A percentile compares a stretch with the other conserved stretches of the same genome.
Conservation (phyloP, 78 protist species). For the Parvularia atlantis region DNA sequence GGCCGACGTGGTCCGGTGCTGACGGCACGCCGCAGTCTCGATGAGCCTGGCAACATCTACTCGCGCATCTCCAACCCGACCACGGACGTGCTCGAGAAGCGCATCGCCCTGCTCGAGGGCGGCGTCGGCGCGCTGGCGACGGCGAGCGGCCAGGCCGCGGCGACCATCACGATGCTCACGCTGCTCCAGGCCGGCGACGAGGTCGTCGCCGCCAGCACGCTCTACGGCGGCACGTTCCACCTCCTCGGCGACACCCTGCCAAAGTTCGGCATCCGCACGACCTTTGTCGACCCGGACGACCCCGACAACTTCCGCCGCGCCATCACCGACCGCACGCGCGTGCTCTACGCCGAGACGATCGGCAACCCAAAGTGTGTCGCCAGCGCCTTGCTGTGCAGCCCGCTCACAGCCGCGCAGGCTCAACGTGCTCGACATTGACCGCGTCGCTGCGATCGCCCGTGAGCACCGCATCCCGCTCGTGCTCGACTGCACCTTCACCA, state of each 20-base stretch:
- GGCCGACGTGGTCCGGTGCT: no score
- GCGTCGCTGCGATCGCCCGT: slow-evolving; percentile 6
- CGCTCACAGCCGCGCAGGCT: no score
- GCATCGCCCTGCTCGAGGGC: slow-evolving; percentile 20
- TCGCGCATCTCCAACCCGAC: slow-evolving; percentile 36
- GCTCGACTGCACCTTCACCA: slow-evolving; percentile 54
- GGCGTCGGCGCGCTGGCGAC: slow-evolving; percentile 3
- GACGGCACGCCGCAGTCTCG: no score
- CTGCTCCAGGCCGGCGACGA: slow-evolving; percentile 41
- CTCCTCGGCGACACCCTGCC: slow-evolving; percentile 19
- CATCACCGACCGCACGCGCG: slow-evolving; percentile 31
- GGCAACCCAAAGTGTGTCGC: no score
- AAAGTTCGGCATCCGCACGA: slow-evolving; percentile 14
- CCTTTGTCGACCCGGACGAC: slow-evolving; percentile 21
- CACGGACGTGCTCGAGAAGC: slow-evolving; percentile 20
- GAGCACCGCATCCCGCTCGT: slow-evolving; percentile 28
- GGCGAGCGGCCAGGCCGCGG: slow-evolving; percentile 38
- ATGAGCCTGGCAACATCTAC: slow-evolving; percentile 49
- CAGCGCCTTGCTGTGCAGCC: no score
- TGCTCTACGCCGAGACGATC: slow-evolving; percentile 43
- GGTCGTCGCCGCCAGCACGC: slow-evolving; percentile 10
- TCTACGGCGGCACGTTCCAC: slow-evolving; percentile 36
- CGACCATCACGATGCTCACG: slow-evolving; percentile 12
- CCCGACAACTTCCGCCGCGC: slow-evolving; percentile 9
- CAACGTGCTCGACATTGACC: slow-evolving; percentile 37